Base-by-base conservation (phyloP, 805 yeast species). In the Myxozyma neglecta region DNA sequence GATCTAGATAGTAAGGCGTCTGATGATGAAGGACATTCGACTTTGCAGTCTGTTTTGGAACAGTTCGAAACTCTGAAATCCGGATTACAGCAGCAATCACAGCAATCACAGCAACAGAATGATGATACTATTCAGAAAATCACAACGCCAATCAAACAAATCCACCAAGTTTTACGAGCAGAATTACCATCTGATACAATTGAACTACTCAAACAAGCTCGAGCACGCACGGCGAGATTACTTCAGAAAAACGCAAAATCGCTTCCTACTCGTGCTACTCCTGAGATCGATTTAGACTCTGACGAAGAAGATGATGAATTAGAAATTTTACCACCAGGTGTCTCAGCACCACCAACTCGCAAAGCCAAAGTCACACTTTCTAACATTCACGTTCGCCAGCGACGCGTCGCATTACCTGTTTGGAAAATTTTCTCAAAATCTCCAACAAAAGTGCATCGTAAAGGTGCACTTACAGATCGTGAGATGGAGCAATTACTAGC, bases 261-360 rank as follows among this genome's bases (percentile, higher is more conserved):
- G 51, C 10, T n/a, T 44, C 7, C 37, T 36, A 13, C 32, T 7
- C 13, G 6, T 16, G 29, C 20, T 34, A 35, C 2, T 52, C 20
- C 49, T 3, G 32, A 35, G 3, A 11, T 39, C 32, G 34, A 43
- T 48, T 18, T 20, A 39, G 16, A 14, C 24, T 51, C 24, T n/a
- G 61, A 46, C 20, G 53, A 57, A 8, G 13, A 42, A 5, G 57
- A 54, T 16, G 57, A 53, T 29, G 63, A 54, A 1, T 51, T 60
- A n/a, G 64, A 60, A 46, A 56, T 60, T 11, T 16, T 56, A 4
- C 49, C 61, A 11, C 59, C 65, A 0, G 58, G 55, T 6, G 58
- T 20, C 14, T n/a, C 8, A 20, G 20, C 32, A 16, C 29, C 32
- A 11, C 18, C 34, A 35, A 13, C 39, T 32, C 45, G 34, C 0